Percentiles rank a stretch among this genome's conserved stretches.
Evolutionary conservation across 371 early-diverging fungal genomes (phyloP).

Genomic region (Synchytrium microbalum): DNA sequence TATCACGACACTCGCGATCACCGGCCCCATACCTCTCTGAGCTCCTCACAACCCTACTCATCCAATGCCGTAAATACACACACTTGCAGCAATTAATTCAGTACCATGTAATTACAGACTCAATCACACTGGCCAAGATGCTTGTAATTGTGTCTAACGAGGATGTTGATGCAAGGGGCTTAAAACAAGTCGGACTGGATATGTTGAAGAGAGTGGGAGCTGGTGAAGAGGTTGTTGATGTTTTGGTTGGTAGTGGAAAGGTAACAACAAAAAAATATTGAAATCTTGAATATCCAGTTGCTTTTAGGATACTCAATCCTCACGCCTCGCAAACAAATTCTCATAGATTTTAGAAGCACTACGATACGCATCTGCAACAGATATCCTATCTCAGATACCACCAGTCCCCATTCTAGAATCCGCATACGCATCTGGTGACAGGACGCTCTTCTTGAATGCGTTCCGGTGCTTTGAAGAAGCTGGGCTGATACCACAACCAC

Average conservation of each 20-base stretch:
- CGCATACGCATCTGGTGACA: conserved; percentile 20
- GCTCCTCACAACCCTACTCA: conserved; percentile 18
- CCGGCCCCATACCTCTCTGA: conserved; percentile 16
- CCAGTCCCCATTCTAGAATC: conserved; percentile 24
- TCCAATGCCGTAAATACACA: conserved; percentile 10
- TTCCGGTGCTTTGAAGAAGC: conserved; percentile 26
- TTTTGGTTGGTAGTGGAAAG: conserved; percentile 17
- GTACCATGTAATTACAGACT: conserved; percentile 20
- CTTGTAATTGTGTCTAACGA: conserved; percentile 12
- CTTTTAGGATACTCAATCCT: no score
- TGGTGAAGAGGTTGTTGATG: conserved; percentile 25
- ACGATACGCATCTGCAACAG: conserved; percentile 14
- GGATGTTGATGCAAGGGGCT: not conserved
- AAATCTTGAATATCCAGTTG: no score
- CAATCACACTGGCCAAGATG: conserved; percentile 15
- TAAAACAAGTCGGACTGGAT: conserved; percentile 21
- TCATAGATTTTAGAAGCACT: conserved; percentile 31
- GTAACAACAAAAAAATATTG: no score
- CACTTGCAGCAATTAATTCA: conserved; percentile 25
- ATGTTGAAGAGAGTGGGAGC: conserved; percentile 28
- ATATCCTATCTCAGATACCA: conserved; percentile 7
- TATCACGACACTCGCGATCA: not conserved
- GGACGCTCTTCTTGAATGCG: conserved; percentile 29
- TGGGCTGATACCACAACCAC: conserved; percentile 16
- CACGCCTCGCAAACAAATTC: no score